phyloP scores from a whole-genome alignment of 805 yeast species.

The Saccharomycopsis schoenii region DNA sequence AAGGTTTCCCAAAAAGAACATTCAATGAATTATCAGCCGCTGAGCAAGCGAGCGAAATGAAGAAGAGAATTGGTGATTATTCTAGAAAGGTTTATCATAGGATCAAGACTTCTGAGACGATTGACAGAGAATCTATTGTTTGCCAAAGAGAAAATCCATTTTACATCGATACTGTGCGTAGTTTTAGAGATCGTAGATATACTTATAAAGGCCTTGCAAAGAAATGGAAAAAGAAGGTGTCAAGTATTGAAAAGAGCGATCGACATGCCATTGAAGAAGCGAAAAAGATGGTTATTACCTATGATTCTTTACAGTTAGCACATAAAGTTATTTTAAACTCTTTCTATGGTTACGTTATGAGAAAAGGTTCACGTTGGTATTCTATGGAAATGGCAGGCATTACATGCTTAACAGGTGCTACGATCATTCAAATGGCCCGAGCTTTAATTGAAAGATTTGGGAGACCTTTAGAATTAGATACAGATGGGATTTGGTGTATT shows the following conservation, averaged over 20 bases:
- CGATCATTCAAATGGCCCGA: constrained; percentile 96
- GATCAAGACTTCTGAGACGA: constrained; percentile 70
- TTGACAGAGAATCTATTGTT: constrained; percentile 84
- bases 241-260: constrained; percentile 42
- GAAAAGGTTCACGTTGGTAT: constrained; percentile 98
- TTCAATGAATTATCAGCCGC: constrained; percentile 70
- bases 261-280: constrained; percentile 74
- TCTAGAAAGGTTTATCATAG: constrained; percentile 79
- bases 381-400: constrained; percentile 99
- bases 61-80: constrained; percentile 72
- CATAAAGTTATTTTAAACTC: constrained; percentile 95
- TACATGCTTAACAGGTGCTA: constrained; percentile 95
- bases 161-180: constrained; percentile 88
- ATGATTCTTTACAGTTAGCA: constrained; percentile 92
- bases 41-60: constrained; percentile 69
- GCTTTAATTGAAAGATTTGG: constrained; percentile 86
- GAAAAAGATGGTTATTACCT: constrained; percentile 82
- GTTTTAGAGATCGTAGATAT: constrained; percentile 91
- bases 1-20: constrained; percentile 35
- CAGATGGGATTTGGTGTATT: constrained; percentile 99
- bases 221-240: constrained; percentile 80
- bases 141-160: constrained; percentile 98
- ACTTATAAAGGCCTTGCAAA: constrained; percentile 91
- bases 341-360: constrained; percentile 96
- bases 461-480: constrained; percentile 89